These are phyloP conservation scores for Pythium myriotylum DNA, from an alignment of 352 stramenopile genomes.

Conservation along the genomic window DNA sequence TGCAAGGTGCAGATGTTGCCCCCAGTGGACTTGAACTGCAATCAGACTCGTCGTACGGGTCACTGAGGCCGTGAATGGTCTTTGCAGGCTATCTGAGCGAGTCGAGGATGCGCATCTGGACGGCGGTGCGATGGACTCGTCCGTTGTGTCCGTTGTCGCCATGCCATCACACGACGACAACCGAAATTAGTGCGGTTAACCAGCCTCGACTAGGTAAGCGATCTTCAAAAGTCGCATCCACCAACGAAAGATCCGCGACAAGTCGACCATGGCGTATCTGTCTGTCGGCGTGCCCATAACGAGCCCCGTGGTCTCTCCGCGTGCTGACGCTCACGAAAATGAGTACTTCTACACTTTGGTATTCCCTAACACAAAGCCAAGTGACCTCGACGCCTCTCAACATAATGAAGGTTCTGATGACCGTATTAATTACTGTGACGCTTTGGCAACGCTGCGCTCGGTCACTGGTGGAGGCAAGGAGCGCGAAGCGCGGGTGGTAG, in stretches of 20 bases:
- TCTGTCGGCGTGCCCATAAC: conserved; percentile 45
- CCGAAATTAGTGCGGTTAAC: conserved; percentile 16
- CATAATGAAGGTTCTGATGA: conserved; percentile 2
- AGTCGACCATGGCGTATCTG: conserved; percentile 30
- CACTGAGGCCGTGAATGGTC: conserved; percentile 57
- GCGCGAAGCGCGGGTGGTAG: conserved; percentile 42
- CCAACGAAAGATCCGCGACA: neutral
- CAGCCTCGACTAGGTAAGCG: conserved; percentile 24
- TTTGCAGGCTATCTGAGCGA: conserved; percentile 6
- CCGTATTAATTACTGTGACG: conserved; percentile 54
- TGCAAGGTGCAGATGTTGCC: conserved; percentile 33
- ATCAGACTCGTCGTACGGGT: conserved; percentile 42
- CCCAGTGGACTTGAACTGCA: conserved; percentile 57
- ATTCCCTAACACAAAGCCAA: conserved; percentile 50
- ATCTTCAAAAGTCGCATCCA: conserved; percentile 28
- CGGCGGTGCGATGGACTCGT: conserved; percentile 32
- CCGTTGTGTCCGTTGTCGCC: conserved; percentile 38
- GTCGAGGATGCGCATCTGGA: conserved; percentile 38
- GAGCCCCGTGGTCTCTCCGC: conserved; percentile 52
- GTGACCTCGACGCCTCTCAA: conserved; percentile 1
- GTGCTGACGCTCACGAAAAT: conserved; percentile 27
- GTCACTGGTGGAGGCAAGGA: conserved; percentile 52
- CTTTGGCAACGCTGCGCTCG: conserved; percentile 47
- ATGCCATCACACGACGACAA: conserved; percentile 15
- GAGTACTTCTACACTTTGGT: conserved; percentile 79